Conservation (phyloP, 495 filamentous ascomycete genomes). For the Neurospora sp. region DNA sequence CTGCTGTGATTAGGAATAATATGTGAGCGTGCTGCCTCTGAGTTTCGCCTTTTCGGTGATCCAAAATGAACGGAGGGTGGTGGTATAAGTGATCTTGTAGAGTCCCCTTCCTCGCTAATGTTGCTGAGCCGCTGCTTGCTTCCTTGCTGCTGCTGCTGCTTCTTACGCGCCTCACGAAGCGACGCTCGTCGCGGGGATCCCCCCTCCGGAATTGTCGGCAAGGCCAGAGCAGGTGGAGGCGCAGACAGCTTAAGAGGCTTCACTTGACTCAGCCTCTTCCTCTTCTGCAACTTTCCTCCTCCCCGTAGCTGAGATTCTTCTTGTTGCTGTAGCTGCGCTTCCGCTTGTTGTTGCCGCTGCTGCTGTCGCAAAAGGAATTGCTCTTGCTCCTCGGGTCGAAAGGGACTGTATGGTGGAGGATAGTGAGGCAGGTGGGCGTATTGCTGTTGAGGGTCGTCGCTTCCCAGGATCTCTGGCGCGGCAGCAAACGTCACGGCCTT, state of each 20-base stretch:
- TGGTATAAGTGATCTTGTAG: neutral
- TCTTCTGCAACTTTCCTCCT: constrained; percentile 37
- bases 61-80: constrained; percentile 8
- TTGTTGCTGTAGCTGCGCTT: neutral
- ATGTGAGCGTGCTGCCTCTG: constrained; percentile 1
- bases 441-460: neutral
- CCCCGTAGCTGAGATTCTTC: neutral
- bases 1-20: constrained; percentile 12
- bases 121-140: neutral
- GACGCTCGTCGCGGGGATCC: constrained; percentile 32
- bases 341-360: neutral
- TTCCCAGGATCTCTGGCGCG: neutral
- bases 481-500: neutral
- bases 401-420: neutral
- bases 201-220: constrained; percentile 37
- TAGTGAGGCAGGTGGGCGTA: neutral
- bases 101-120: neutral
- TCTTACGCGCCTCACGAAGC: constrained; percentile 19
- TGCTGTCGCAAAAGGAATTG: neutral
- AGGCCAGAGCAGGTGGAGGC: constrained; percentile 4
- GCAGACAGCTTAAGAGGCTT: neutral
- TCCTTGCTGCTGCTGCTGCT: neutral
- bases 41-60: constrained; percentile 27
- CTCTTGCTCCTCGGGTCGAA: neutral
- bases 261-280: constrained; percentile 8